phyloP scores from a whole-genome alignment of 2,329 filamentous ascomycete genomes.

The Sporothrix sp. region DNA sequence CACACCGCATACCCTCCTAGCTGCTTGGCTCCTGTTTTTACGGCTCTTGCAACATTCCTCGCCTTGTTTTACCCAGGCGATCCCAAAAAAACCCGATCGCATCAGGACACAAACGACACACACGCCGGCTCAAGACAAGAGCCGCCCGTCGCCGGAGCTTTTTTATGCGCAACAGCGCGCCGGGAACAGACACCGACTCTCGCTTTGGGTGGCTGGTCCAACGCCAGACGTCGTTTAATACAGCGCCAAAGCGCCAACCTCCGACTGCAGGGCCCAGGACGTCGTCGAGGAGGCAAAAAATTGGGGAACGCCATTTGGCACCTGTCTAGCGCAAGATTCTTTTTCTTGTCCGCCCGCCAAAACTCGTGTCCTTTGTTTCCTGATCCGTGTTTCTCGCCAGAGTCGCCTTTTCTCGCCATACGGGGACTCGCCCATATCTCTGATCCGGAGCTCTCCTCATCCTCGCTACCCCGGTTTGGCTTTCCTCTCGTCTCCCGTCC shows the following conservation, averaged over 20 bases:
- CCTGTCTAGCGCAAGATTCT: constrained; percentile 14
- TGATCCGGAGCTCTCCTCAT: neutral
- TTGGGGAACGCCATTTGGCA: constrained; percentile 14
- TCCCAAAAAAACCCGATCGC: constrained; percentile 3
- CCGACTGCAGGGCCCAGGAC: neutral
- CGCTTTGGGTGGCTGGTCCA: neutral
- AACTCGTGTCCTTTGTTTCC: constrained; percentile 14
- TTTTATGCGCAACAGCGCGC: too few relatives aligned
- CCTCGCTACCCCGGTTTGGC: neutral
- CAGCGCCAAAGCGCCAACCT: neutral
- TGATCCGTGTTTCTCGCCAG: constrained; percentile 4
- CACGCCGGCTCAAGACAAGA: neutral
- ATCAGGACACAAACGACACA: neutral
- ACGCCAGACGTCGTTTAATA: too few relatives aligned
- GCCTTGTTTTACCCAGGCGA: neutral
- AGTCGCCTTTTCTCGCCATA: constrained; percentile 4
- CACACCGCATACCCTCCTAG: neutral
- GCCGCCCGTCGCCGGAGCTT: too few relatives aligned
- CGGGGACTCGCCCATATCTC: neutral
- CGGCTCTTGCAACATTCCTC: neutral
- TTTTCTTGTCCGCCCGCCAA: constrained; percentile 2
- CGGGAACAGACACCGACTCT: too few relatives aligned
- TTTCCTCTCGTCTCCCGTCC: neutral
- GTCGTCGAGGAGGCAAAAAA: constrained; percentile 9
- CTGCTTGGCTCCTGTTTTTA: neutral